Conservation (phyloP, 768 basidiomycete genomes). For the Exidia glandulosa region DNA sequence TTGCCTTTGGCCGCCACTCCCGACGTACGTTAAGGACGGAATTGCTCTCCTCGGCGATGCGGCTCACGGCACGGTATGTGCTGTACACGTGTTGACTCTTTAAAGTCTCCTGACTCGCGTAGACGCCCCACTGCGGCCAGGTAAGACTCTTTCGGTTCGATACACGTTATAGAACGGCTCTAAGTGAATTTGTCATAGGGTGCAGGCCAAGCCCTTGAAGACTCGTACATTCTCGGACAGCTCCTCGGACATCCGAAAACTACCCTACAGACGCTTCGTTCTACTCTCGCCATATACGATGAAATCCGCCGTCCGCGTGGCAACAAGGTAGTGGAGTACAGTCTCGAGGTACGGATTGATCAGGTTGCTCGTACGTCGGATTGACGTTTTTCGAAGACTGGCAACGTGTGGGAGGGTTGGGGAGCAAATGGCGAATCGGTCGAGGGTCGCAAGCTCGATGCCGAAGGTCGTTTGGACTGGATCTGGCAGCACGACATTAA, state of each 20-base stretch:
- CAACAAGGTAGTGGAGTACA: slow-evolving; percentile 2
- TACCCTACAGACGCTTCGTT: slow-evolving; percentile 4
- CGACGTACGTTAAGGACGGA: background rate
- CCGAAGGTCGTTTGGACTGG: background rate
- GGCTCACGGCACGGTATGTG: background rate
- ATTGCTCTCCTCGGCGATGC: background rate
- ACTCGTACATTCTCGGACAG: slow-evolving; percentile 15
- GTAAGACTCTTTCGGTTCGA: background rate
- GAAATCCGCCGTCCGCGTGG: slow-evolving; percentile 11
- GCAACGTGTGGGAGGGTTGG: background rate
- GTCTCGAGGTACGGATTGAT: background rate
- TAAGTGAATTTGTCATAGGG: background rate
- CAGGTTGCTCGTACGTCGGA: background rate
- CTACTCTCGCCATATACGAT: slow-evolving; percentile 11
- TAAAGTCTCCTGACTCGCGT: background rate
- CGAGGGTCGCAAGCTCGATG: background rate
- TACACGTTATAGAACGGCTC: background rate
- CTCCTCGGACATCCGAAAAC: slow-evolving; percentile 9
- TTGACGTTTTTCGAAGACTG: background rate
- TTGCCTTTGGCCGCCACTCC: background rate
- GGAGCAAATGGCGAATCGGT: background rate
- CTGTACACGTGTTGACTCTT: background rate
- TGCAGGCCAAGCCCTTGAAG: slow-evolving; percentile 3
- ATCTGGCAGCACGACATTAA: background rate
- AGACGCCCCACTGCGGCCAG: background rate